Evolutionary conservation across 2,329 filamentous ascomycete species (phyloP).

Genomic region (Penicillium sp.): DNA sequence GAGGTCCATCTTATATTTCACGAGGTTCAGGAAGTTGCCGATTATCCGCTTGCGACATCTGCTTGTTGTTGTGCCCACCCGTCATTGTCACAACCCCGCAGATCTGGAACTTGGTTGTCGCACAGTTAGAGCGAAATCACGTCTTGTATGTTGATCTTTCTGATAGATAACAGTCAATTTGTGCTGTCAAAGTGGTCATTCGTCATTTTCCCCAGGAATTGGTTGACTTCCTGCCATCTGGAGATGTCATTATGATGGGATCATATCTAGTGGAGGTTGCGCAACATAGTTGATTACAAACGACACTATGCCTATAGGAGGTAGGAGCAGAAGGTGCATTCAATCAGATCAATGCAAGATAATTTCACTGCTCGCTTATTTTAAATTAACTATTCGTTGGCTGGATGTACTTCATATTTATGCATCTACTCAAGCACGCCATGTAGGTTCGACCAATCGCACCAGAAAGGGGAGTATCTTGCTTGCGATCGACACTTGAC

Average conservation of each 20-base stretch:
- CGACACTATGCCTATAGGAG: not conserved
- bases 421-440: not conserved
- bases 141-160: not conserved
- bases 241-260: not conserved
- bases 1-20: not conserved
- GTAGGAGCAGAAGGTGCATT: not conserved
- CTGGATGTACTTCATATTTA: not conserved
- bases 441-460: not conserved
- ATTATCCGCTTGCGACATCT: not conserved
- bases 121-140: constrained; percentile 2
- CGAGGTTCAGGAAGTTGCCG: not conserved
- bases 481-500: not conserved
- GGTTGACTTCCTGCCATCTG: constrained; percentile 14
- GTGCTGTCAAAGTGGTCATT: not conserved
- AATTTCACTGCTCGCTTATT: not conserved
- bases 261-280: constrained; percentile 4
- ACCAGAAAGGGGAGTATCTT: not conserved
- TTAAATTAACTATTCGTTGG: not conserved
- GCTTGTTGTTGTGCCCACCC: not conserved
- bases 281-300: constrained; percentile 5
- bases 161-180: not conserved
- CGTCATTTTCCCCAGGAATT: constrained; percentile 13
- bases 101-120: constrained; percentile 4
- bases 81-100: not conserved
- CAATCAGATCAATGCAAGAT: not conserved